Evolutionary conservation across 1,284 basidiomycete genomes (phyloP).

Genomic region (Sporisorium scitamineum): DNA sequence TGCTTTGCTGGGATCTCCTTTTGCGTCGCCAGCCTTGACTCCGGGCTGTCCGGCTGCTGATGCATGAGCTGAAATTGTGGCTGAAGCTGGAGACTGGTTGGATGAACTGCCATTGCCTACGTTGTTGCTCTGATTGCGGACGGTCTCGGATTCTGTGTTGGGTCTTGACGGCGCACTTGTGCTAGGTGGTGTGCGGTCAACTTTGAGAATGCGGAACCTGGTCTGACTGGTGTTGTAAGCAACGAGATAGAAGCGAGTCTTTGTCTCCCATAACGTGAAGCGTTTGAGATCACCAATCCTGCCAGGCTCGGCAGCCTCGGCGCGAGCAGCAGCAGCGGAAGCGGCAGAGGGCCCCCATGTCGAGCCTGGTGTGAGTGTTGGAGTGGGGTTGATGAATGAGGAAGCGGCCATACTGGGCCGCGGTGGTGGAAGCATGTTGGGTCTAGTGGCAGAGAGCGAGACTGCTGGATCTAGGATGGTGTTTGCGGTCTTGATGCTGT

Average conservation of each 20-base stretch:
- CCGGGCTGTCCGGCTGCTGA: background rate
- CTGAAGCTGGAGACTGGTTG: background rate
- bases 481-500: slow-evolving; percentile 36
- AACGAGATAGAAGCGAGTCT: slow-evolving; percentile 66
- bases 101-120: background rate
- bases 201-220: slow-evolving; percentile 63
- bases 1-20: slow-evolving; percentile 7
- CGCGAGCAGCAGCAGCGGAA: slow-evolving; percentile 43
- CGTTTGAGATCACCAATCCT: slow-evolving; percentile 61
- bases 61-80: background rate
- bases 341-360: slow-evolving; percentile 48
- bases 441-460: slow-evolving; percentile 36
- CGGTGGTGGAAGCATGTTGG: slow-evolving; percentile 45
- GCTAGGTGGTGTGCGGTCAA: slow-evolving; percentile 62
- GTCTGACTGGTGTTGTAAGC: slow-evolving; percentile 66
- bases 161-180: slow-evolving; percentile 11
- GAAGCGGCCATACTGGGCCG: slow-evolving; percentile 45
- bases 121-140: slow-evolving; percentile 7
- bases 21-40: slow-evolving; percentile 10
- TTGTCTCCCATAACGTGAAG: slow-evolving; percentile 67
- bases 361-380: slow-evolving; percentile 47
- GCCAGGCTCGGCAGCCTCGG: slow-evolving; percentile 48
- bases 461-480: slow-evolving; percentile 49
- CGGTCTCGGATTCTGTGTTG: slow-evolving; percentile 3
- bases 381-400: slow-evolving; percentile 44